A percentile compares a stretch with the other conserved stretches of the same genome.
Evolutionary conservation across 441 rosid species (phyloP).

Genomic region (Kokia cookei): DNA sequence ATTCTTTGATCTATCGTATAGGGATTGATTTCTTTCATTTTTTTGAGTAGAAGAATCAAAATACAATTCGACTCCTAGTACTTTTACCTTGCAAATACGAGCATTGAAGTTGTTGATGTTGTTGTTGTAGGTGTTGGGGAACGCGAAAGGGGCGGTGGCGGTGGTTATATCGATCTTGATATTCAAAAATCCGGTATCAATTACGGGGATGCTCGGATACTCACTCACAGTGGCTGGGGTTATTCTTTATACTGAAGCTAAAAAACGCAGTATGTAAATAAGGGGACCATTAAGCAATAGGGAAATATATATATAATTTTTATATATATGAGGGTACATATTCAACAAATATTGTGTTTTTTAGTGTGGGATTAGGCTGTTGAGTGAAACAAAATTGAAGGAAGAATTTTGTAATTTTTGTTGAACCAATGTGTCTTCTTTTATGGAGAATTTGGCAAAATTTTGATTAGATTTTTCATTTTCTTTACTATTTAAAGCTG

Average conservation of each 20-base stretch:
- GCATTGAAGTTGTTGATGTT: neutral
- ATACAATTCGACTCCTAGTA: too few species aligned
- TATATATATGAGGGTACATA: neutral
- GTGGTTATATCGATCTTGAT: conserved; percentile 60
- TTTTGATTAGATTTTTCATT: neutral
- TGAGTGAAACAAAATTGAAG: neutral
- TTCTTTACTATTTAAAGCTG: neutral
- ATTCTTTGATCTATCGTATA: too few species aligned
- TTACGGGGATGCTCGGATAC: conserved; percentile 67
- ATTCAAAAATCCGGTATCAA: conserved; percentile 59
- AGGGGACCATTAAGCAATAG: neutral
- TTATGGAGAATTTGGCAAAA: neutral
- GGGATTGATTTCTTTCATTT: too few species aligned
- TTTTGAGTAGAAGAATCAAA: too few species aligned
- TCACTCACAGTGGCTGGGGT: conserved; percentile 55
- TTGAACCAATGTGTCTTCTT: neutral
- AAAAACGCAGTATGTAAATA: conserved; percentile 37
- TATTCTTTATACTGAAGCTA: conserved; percentile 60
- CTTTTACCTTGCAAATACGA: too few species aligned
- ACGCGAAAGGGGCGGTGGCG: conserved; percentile 67
- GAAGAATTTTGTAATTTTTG: neutral
- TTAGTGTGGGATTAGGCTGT: neutral
- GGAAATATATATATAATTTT: too few species aligned
- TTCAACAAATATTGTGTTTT: neutral
- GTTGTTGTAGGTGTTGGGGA: conserved; percentile 49